These are phyloP conservation scores for Sedum album DNA, from an alignment of 164 flowering plant genomes.

Conservation along the genomic window DNA sequence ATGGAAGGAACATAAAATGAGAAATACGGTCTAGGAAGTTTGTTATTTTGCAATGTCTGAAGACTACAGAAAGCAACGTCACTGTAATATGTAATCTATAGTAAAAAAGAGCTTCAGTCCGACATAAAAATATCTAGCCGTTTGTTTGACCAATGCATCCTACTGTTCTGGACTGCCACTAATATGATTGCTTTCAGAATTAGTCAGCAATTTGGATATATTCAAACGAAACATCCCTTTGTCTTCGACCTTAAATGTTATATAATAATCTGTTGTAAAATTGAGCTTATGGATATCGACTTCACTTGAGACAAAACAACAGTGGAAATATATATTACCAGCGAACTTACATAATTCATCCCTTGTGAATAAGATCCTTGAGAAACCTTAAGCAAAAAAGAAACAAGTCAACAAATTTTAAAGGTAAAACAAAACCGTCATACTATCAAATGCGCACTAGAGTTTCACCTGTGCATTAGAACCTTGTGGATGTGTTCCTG, in stretches of 20 bases:
- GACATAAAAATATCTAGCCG: neutral
- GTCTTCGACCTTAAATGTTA: no score
- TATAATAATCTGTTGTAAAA: neutral
- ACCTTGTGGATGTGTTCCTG: constrained; percentile 21
- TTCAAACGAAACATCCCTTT: no score
- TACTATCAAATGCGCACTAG: neutral
- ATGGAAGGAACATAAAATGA: no score
- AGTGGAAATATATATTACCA: neutral
- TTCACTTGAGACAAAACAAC: neutral
- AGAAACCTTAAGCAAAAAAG: neutral
- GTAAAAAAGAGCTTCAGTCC: no score
- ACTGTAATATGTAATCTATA: no score
- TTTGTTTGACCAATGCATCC: neutral
- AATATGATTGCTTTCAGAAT: neutral
- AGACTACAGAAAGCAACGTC: no score
- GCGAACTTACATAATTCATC: constrained; percentile 4
- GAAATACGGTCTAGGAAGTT: no score
- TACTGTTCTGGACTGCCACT: neutral
- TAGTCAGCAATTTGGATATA: neutral
- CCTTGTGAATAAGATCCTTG: constrained; percentile 8
- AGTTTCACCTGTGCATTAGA: constrained; percentile 32
- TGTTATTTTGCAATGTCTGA: no score
- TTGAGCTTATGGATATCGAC: neutral
- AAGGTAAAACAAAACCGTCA: neutral
- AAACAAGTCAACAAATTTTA: neutral